Percentiles rank a stretch among this genome's conserved stretches.
Conservation (phyloP, 1,284 basidiomycete genomes). For the Hemileia vastatrix region DNA sequence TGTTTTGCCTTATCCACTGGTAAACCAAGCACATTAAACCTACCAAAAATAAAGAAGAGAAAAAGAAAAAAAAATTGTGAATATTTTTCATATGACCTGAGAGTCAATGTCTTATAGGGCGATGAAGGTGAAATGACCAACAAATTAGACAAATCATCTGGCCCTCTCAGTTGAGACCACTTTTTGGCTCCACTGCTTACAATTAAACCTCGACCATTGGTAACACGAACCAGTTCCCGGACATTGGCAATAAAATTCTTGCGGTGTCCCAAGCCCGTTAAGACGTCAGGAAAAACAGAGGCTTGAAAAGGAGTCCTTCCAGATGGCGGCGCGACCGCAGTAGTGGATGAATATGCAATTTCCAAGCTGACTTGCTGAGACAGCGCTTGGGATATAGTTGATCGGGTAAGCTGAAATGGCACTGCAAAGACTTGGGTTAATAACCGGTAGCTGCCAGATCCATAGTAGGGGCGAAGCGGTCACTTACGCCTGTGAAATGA, state of each 20-base stretch:
- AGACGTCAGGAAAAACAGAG: neutral
- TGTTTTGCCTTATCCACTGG: constrained; percentile 1
- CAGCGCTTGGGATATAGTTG: constrained; percentile 11
- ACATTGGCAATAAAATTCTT: neutral
- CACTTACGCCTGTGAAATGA: constrained; percentile 2
- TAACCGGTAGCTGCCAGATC: neutral
- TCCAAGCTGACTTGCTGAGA: constrained; percentile 2
- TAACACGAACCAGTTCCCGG: constrained; percentile 11
- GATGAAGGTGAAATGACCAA: neutral
- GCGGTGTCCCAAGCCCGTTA: neutral
- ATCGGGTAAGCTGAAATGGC: constrained; percentile 7
- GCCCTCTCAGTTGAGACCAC: neutral
- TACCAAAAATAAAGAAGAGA: neutral
- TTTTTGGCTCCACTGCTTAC: constrained; percentile 1
- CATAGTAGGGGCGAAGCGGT: neutral
- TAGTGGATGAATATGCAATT: neutral
- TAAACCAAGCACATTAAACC: constrained; percentile 11
- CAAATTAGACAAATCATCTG: constrained; percentile 9
- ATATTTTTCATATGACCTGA: neutral
- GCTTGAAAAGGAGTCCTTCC: neutral
- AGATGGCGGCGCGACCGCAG: neutral
- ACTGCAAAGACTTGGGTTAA: neutral
- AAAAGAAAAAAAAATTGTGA: neutral
- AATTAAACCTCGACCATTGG: constrained; percentile 9
- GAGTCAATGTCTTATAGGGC: neutral